Percentiles rank a stretch among this genome's conserved stretches.
Conservation (phyloP, 2,329 filamentous ascomycete genomes). For the Fusarium liriodendri region DNA sequence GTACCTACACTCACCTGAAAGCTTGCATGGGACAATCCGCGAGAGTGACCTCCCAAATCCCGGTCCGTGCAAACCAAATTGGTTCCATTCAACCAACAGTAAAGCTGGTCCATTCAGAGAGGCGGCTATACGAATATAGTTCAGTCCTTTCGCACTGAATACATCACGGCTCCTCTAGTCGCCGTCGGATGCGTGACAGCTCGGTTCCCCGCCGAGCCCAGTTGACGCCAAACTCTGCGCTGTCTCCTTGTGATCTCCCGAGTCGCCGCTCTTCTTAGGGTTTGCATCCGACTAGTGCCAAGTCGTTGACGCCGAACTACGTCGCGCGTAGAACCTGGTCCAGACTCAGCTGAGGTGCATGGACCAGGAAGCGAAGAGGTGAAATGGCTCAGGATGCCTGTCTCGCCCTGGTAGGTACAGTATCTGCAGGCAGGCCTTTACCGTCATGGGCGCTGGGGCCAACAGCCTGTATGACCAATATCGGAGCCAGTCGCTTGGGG, state of each 20-base stretch:
- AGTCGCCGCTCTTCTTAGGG: slow-evolving; percentile 19
- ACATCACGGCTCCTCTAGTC: not conserved
- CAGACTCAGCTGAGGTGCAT: slow-evolving; percentile 44
- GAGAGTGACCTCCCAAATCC: not conserved
- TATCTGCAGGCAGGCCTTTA: slow-evolving; percentile 5
- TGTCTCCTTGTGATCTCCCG: slow-evolving; percentile 9
- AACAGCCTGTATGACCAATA: slow-evolving; percentile 18
- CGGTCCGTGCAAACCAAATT: slow-evolving; percentile 6
- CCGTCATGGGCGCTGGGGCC: slow-evolving; percentile 17
- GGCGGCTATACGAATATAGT: slow-evolving; percentile 1
- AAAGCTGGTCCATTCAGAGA: not conserved
- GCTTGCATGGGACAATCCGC: slow-evolving; percentile 9
- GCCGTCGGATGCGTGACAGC: not conserved
- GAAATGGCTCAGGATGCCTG: slow-evolving; percentile 34
- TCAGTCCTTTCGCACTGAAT: slow-evolving; percentile 3
- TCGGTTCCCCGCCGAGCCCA: slow-evolving; percentile 8
- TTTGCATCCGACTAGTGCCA: slow-evolving; percentile 25
- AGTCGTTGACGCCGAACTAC: slow-evolving; percentile 23
- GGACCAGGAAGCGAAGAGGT: slow-evolving; percentile 27
- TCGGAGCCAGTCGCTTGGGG: slow-evolving; percentile 22
- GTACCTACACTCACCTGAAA: slow-evolving; percentile 14
- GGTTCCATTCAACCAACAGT: not conserved
- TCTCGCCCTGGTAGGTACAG: slow-evolving; percentile 5
- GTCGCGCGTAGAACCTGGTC: slow-evolving; percentile 28
- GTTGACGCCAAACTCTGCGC: slow-evolving; percentile 23